A percentile compares a stretch with the other conserved stretches of the same genome.
Evolutionary conservation across 2,329 filamentous ascomycete species (phyloP).

Genomic region (Paecilomyces fulvus): DNA sequence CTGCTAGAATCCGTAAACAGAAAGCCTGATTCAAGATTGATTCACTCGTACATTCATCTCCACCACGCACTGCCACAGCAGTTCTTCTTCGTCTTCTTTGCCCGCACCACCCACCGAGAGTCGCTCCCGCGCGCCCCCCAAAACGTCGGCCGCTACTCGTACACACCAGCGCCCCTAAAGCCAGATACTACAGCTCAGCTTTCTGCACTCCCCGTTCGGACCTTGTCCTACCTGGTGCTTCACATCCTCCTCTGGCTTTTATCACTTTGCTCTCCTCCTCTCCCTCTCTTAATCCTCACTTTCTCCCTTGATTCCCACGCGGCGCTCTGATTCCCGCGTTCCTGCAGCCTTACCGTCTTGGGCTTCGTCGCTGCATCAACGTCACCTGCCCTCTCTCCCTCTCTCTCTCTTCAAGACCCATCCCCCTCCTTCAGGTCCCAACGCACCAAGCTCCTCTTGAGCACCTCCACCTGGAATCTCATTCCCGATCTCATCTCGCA

Average conservation of each 20-base stretch:
- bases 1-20: conserved; percentile 18
- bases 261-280: conserved; percentile 11
- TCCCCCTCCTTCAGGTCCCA: conserved; percentile 10
- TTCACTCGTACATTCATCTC: conserved; percentile 13
- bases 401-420: conserved; percentile 4
- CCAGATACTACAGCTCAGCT: conserved; percentile 4
- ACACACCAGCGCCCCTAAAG: conserved; percentile 4
- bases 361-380: conserved; percentile 25
- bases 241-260: conserved; percentile 7
- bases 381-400: conserved; percentile 19
- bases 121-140: conserved; percentile 3
- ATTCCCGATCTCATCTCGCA: neutral
- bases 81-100: conserved; percentile 3
- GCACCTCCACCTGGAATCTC: conserved; percentile 1
- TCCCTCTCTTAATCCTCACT: conserved; percentile 9
- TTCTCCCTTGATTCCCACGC: neutral
- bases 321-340: conserved; percentile 18
- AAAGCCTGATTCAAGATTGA: conserved; percentile 13
- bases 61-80: conserved; percentile 18
- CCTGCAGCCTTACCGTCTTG: conserved; percentile 23
- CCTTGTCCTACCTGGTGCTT: neutral
- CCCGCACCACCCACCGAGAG: neutral
- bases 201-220: neutral
- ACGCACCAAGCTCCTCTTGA: conserved; percentile 2
- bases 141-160: conserved; percentile 3